phyloP scores from a whole-genome alignment of 1,284 basidiomycete species.

The Ganoderma sinense region DNA sequence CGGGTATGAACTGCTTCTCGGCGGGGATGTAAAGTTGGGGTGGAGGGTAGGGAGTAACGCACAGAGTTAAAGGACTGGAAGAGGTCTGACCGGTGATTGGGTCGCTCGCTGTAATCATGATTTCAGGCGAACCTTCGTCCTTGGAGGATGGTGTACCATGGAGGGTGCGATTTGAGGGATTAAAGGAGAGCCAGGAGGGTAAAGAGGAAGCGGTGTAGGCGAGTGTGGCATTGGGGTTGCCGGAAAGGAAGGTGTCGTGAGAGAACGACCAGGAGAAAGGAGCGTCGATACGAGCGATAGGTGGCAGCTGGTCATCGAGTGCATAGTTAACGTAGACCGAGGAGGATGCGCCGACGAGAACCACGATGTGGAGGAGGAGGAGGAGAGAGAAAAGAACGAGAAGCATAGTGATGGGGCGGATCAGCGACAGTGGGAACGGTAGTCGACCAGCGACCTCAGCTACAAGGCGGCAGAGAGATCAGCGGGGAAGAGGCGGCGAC shows the following conservation, averaged over 20 bases:
- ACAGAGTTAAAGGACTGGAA: constrained; percentile 64
- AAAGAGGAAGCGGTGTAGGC: constrained; percentile 57
- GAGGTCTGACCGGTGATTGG: constrained; percentile 49
- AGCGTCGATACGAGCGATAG: constrained; percentile 64
- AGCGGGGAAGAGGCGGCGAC: background rate
- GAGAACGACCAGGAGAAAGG: constrained; percentile 73
- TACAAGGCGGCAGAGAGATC: constrained; percentile 6
- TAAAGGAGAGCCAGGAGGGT: constrained; percentile 74
- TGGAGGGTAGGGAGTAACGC: constrained; percentile 63
- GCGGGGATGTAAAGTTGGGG: constrained; percentile 67
- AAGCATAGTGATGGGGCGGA: constrained; percentile 66
- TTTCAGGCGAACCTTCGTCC: constrained; percentile 63
- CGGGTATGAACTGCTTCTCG: constrained; percentile 63
- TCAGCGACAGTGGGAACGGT: constrained; percentile 50
- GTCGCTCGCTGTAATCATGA: constrained; percentile 66
- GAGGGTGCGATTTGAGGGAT: constrained; percentile 58
- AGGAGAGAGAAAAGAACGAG: constrained; percentile 58
- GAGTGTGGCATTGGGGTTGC: constrained; percentile 46
- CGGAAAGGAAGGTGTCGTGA: constrained; percentile 63
- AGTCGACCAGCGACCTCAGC: constrained; percentile 60
- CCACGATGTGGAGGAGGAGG: constrained; percentile 46
- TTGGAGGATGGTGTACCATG: constrained; percentile 60
- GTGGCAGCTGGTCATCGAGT: constrained; percentile 66
- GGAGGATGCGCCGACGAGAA: constrained; percentile 45
- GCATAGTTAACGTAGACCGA: constrained; percentile 55